Evolutionary conservation across 192 early-diverging fungal genomes (phyloP).

Genomic region (Backusella luteola): DNA sequence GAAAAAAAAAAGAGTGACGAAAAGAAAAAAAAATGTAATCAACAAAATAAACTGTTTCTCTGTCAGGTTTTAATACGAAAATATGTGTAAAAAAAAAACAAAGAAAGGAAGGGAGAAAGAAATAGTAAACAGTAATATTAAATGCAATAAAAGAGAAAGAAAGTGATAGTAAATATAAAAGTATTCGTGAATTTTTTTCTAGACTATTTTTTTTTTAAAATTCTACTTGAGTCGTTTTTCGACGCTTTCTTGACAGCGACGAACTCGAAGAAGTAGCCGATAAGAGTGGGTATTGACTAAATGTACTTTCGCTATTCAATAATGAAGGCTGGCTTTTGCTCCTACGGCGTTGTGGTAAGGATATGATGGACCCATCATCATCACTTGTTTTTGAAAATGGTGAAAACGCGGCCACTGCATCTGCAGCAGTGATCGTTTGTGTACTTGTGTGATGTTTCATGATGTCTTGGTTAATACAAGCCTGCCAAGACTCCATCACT

Average conservation of each 20-base stretch:
- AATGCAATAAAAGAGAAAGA: background rate
- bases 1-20: background rate
- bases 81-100: background rate
- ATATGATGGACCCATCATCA: background rate
- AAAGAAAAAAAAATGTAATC: background rate
- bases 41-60: slow-evolving; percentile 2
- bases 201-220: background rate
- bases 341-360: background rate
- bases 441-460: background rate
- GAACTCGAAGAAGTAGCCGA: slow-evolving; percentile 5
- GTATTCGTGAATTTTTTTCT: background rate
- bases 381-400: background rate
- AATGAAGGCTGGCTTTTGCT: slow-evolving; percentile 4
- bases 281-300: background rate
- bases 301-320: background rate
- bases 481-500: slow-evolving; percentile 22
- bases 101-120: background rate
- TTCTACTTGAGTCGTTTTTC: slow-evolving; percentile 3
- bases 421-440: background rate
- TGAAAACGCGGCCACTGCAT: background rate
- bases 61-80: background rate
- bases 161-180: background rate
- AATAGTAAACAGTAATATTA: background rate
- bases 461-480: slow-evolving; percentile 25
- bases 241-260: background rate